phyloP scores from a whole-genome alignment of 495 filamentous ascomycete species.

The Aspergillus saccharolyticus region DNA sequence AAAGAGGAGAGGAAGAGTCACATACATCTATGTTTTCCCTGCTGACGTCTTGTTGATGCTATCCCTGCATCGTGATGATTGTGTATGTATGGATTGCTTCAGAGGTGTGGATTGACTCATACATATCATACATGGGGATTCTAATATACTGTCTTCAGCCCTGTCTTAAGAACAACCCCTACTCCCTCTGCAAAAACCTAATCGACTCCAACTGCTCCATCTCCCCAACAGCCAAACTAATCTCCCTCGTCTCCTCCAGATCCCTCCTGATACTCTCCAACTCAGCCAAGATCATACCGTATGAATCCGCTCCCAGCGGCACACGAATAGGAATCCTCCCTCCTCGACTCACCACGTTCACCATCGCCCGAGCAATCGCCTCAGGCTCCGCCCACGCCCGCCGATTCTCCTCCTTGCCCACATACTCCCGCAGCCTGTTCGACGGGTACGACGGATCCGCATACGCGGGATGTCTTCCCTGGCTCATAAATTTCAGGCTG shows the following conservation, averaged over 20 bases:
- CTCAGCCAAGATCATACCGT: not conserved
- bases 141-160: no score
- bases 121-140: no score
- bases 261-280: not conserved
- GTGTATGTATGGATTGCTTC: no score
- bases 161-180: no score
- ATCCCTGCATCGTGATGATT: no score
- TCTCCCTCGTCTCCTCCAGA: not conserved
- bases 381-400: conserved; percentile 3
- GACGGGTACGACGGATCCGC: not conserved
- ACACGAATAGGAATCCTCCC: not conserved
- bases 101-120: no score
- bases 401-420: not conserved
- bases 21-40: no score
- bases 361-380: not conserved
- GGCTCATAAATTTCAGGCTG: not conserved
- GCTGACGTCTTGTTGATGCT: no score
- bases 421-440: not conserved
- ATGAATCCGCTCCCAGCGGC: not conserved
- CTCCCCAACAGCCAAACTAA: not conserved
- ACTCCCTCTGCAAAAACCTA: conserved; percentile 1
- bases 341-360: not conserved
- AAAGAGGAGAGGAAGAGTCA: no score
- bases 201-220: conserved; percentile 4
- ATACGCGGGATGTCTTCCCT: conserved; percentile 3